Conservation (phyloP, 768 basidiomycete species). For the Piloderma croceum region DNA sequence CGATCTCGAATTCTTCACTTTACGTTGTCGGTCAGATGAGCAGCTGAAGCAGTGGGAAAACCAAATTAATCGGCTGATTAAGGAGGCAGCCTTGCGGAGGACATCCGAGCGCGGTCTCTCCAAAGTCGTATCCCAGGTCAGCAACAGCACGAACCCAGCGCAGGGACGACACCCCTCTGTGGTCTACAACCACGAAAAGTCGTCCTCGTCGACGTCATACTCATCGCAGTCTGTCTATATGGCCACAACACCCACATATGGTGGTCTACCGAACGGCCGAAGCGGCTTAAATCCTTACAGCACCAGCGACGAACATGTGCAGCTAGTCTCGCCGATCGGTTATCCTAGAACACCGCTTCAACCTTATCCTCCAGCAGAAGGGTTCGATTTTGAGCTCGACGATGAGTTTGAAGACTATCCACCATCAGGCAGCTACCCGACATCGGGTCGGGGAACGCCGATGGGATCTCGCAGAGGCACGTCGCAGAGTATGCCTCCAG, state of each 20-base stretch:
- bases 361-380: conserved; percentile 60
- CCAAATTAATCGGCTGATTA: conserved; percentile 83
- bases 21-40: conserved; percentile 90
- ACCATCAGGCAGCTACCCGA: conserved; percentile 34
- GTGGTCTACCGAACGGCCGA: conserved; percentile 44
- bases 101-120: conserved; percentile 60
- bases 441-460: conserved; percentile 74
- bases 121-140: conserved; percentile 39
- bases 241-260: conserved; percentile 17
- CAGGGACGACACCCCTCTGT: too few relatives aligned
- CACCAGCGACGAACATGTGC: too few relatives aligned
- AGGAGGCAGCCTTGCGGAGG: conserved; percentile 64
- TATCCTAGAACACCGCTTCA: too few relatives aligned
- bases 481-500: conserved; percentile 53
- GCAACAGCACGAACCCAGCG: conserved; percentile 40
- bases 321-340: too few relatives aligned
- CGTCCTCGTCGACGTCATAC: too few relatives aligned
- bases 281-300: too few relatives aligned
- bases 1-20: conserved; percentile 87
- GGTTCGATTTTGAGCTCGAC: conserved; percentile 68
- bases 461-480: conserved; percentile 52
- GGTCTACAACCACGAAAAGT: too few relatives aligned
- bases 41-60: conserved; percentile 91
- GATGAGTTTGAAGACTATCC: conserved; percentile 77
- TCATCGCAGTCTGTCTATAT: conserved; percentile 8